These are phyloP conservation scores for Nothophytophthora sp. DNA, from an alignment of 352 stramenopile genomes.

Conservation along the genomic window DNA sequence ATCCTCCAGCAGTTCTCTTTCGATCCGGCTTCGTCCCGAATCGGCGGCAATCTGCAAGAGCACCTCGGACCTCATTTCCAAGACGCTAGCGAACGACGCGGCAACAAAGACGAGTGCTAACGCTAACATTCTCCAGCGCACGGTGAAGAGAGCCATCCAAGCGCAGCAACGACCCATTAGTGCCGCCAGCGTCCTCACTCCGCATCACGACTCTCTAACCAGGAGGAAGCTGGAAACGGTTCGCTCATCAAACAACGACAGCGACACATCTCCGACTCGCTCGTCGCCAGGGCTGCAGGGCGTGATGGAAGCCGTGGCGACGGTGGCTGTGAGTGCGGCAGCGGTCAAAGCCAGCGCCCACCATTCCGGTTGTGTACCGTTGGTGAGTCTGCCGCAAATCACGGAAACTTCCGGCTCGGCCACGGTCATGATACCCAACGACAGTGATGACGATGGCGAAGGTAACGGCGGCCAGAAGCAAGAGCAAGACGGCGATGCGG, in stretches of 20 bases:
- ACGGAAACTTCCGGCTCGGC: constrained; percentile 13
- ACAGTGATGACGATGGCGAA: background rate
- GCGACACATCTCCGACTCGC: background rate
- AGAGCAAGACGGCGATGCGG: constrained; percentile 2
- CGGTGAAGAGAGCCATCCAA: constrained; percentile 1
- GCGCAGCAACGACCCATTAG: constrained; percentile 32
- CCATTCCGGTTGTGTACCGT: constrained; percentile 13
- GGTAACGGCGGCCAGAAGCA: constrained; percentile 5
- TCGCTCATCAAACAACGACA: background rate
- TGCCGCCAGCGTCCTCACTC: constrained; percentile 24
- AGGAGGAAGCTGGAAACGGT: constrained; percentile 1
- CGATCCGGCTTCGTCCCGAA: constrained; percentile 31
- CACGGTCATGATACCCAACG: background rate
- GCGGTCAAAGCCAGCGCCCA: constrained; percentile 5
- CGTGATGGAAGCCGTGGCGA: constrained; percentile 3
- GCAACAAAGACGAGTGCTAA: background rate
- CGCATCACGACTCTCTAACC: constrained; percentile 8
- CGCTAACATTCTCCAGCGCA: background rate
- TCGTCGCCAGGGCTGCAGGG: constrained; percentile 3
- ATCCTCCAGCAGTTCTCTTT: background rate
- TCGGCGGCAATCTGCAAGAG: constrained; percentile 52
- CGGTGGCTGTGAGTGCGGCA: background rate
- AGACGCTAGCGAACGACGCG: background rate
- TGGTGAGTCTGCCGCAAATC: constrained; percentile 28
- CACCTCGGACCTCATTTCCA: constrained; percentile 32